phyloP scores from a whole-genome alignment of 2,329 filamentous ascomycete genomes.

The Tolypocladium sp. region DNA sequence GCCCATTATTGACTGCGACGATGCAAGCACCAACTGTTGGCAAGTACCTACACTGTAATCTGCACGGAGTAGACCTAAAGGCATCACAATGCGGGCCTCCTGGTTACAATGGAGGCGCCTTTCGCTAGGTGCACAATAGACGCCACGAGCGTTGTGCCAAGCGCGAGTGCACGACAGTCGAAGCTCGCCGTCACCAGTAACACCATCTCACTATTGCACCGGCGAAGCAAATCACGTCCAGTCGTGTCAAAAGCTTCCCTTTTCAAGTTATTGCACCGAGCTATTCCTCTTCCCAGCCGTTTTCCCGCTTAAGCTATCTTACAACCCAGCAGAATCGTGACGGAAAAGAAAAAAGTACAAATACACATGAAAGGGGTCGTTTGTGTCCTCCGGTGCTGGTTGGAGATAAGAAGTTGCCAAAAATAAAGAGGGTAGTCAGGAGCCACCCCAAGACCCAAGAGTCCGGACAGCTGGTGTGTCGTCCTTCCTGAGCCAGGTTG shows the following conservation, averaged over 20 bases:
- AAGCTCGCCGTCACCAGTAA: neutral
- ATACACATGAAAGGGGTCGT: constrained; percentile 18
- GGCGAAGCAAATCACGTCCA: neutral
- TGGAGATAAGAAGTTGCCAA: constrained; percentile 1
- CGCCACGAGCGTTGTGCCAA: neutral
- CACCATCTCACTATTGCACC: neutral
- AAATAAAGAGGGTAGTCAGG: neutral
- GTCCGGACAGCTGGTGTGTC: constrained; percentile 3
- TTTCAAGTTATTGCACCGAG: constrained; percentile 22
- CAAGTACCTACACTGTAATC: no score
- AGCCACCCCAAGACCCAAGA: neutral
- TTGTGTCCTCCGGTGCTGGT: neutral
- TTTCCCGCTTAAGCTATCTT: constrained; percentile 23
- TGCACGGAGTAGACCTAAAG: no score
- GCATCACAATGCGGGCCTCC: neutral
- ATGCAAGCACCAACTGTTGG: no score
- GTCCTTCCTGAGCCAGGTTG: neutral
- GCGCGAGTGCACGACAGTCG: neutral
- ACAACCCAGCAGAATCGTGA: constrained; percentile 25
- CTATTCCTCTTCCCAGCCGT: constrained; percentile 21
- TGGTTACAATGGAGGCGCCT: neutral
- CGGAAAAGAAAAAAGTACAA: constrained; percentile 22
- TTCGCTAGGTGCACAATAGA: neutral
- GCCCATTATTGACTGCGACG: neutral
- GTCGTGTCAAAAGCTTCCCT: constrained; percentile 19